Conservation (phyloP, 129 eudicot genomes). For the Flaveria bidentis region DNA sequence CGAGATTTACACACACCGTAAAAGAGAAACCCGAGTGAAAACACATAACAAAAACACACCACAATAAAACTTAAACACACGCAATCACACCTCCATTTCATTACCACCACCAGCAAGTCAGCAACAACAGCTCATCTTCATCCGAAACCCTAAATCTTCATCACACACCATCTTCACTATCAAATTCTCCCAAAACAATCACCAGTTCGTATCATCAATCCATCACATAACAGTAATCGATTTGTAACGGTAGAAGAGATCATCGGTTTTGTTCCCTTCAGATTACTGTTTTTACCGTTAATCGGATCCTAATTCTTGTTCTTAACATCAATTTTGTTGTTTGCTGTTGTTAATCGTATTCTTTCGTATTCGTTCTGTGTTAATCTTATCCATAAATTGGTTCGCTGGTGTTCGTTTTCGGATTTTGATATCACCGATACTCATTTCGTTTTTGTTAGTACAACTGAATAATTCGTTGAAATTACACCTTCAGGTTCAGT, state of each 20-base stretch:
- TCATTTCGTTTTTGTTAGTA: not conserved
- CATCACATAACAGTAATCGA: slow-evolving; percentile 10
- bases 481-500: slow-evolving; percentile 23
- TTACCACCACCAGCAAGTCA: not conserved
- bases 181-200: not conserved
- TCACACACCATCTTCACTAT: not conserved
- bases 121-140: slow-evolving; percentile 26
- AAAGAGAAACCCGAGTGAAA: slow-evolving; percentile 22
- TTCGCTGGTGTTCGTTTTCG: not conserved
- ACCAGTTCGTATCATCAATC: slow-evolving; percentile 18
- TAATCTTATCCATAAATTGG: slow-evolving; percentile 24
- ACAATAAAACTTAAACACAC: slow-evolving; percentile 30
- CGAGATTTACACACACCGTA: slow-evolving; percentile 12
- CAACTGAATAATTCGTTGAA: slow-evolving; percentile 5
- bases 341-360: slow-evolving; percentile 20
- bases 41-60: slow-evolving; percentile 15
- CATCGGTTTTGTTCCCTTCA: slow-evolving; percentile 16
- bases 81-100: slow-evolving; percentile 25
- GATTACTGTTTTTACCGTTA: slow-evolving; percentile 6
- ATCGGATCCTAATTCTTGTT: slow-evolving; percentile 9
- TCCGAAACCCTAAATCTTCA: slow-evolving; percentile 35
- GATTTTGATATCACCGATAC: slow-evolving; percentile 27
- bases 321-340: slow-evolving; percentile 17
- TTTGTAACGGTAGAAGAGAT: slow-evolving; percentile 1
- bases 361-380: not conserved